Percentiles rank a stretch among this genome's conserved stretches.
Conservation (phyloP, 2,329 filamentous ascomycete species). For the Colletotrichum gigasporum region DNA sequence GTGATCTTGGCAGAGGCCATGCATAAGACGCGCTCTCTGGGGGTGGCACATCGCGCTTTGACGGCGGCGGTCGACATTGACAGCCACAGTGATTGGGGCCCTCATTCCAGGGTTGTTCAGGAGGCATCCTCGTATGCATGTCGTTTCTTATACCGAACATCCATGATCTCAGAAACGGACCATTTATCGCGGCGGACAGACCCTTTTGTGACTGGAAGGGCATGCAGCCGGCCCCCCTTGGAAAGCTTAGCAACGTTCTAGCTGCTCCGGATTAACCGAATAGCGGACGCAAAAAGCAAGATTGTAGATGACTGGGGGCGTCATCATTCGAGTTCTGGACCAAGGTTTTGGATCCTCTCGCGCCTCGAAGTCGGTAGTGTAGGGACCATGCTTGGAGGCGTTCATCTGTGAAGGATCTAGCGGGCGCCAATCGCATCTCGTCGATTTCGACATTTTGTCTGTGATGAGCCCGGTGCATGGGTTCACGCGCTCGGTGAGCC, state of each 20-base stretch:
- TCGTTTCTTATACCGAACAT: slow-evolving; percentile 3
- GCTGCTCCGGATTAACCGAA: not conserved
- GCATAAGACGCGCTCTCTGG: not conserved
- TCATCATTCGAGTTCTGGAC: not conserved
- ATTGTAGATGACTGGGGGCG: not conserved
- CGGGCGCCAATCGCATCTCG: slow-evolving; percentile 23
- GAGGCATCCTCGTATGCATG: not conserved
- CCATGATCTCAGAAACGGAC: slow-evolving; percentile 12
- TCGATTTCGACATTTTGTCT: not conserved
- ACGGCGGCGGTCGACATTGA: not conserved
- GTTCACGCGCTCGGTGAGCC: not conserved
- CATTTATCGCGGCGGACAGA: not conserved
- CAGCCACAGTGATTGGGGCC: slow-evolving; percentile 9
- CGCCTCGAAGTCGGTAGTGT: not conserved
- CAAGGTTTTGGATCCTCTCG: not conserved
- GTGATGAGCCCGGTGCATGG: not conserved
- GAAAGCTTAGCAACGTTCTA: not conserved
- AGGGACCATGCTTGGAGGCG: slow-evolving; percentile 2
- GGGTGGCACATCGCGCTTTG: not conserved
- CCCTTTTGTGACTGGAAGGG: not conserved
- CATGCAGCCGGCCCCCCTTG: not conserved
- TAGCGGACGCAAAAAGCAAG: not conserved
- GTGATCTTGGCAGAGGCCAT: slow-evolving; percentile 7
- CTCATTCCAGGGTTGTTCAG: too few relatives aligned
- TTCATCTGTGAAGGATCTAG: not conserved